Evolutionary conservation across 2,329 filamentous ascomycete species (phyloP).

Genomic region (Sordariomycetes sp.): DNA sequence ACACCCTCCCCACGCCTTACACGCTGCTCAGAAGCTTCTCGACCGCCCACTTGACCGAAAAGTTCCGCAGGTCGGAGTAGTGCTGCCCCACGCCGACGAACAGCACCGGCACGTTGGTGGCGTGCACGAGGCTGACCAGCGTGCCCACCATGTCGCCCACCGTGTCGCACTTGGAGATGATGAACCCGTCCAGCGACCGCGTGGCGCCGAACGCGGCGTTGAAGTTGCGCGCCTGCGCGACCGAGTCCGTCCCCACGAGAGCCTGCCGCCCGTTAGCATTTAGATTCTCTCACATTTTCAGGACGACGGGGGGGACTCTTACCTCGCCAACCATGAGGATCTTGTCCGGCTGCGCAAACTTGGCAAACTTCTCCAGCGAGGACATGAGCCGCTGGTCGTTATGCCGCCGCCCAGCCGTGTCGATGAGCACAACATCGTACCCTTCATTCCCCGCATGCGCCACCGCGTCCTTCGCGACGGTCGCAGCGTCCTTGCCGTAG

Average conservation of each 20-base stretch:
- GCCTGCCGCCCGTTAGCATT: conserved; percentile 32
- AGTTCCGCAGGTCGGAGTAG: conserved; percentile 57
- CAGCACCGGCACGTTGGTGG: conserved; percentile 89
- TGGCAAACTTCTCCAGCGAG: conserved; percentile 92
- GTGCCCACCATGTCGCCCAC: conserved; percentile 98
- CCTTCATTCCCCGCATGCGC: conserved; percentile 59
- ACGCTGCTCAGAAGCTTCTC: conserved; percentile 49
- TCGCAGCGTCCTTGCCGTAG: conserved; percentile 94
- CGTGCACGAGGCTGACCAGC: conserved; percentile 92
- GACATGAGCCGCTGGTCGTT: conserved; percentile 97
- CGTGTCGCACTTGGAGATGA: conserved; percentile 97
- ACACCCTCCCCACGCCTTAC: neutral
- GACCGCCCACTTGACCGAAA: conserved; percentile 60
- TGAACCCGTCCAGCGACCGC: conserved; percentile 83
- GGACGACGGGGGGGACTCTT: neutral
- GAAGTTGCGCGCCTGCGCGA: conserved; percentile 93
- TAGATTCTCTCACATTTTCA: neutral
- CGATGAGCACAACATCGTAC: conserved; percentile 92
- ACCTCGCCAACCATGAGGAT: conserved; percentile 80
- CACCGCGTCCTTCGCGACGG: conserved; percentile 93
- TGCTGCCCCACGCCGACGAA: conserved; percentile 73
- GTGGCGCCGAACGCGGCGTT: conserved; percentile 81
- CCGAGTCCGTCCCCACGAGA: conserved; percentile 88
- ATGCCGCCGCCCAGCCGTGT: conserved; percentile 88
- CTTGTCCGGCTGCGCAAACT: conserved; percentile 92